Percentiles rank a stretch among this genome's conserved stretches.
Evolutionary conservation across 768 basidiomycete genomes (phyloP).

Genomic region (Phanerochaete sordida): DNA sequence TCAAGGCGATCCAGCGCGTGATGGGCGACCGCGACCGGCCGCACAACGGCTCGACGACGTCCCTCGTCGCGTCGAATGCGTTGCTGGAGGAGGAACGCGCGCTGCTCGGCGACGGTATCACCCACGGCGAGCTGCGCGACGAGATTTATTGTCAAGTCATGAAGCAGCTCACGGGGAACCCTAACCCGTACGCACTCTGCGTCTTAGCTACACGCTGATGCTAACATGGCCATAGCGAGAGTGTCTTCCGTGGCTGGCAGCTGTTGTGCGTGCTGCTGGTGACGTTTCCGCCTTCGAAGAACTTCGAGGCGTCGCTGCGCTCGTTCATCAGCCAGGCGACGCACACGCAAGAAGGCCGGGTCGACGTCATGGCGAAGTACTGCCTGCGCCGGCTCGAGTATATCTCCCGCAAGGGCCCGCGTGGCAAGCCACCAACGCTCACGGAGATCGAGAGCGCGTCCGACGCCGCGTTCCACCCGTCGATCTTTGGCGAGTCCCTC

Average conservation of each 20-base stretch:
- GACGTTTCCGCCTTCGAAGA: slow-evolving; percentile 91
- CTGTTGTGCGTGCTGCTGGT: slow-evolving; percentile 86
- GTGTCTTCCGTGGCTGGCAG: slow-evolving; percentile 91
- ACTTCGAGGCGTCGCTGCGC: slow-evolving; percentile 87
- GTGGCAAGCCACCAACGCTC: slow-evolving; percentile 77
- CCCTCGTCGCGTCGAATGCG: slow-evolving; percentile 33
- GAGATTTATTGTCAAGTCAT: slow-evolving; percentile 92
- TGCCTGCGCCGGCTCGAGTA: slow-evolving; percentile 74
- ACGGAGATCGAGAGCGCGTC: slow-evolving; percentile 92
- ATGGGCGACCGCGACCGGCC: slow-evolving; percentile 85
- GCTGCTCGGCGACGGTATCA: slow-evolving; percentile 76
- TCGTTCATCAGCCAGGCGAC: slow-evolving; percentile 45
- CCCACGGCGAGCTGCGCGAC: slow-evolving; percentile 82
- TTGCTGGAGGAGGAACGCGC: slow-evolving; percentile 84
- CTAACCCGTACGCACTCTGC: slow-evolving; percentile 56
- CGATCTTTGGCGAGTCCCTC: slow-evolving; percentile 89
- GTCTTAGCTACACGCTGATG: neutral
- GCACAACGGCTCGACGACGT: slow-evolving; percentile 39
- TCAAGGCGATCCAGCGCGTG: slow-evolving; percentile 87
- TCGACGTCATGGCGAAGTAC: slow-evolving; percentile 90
- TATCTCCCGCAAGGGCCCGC: slow-evolving; percentile 80
- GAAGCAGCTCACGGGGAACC: slow-evolving; percentile 87
- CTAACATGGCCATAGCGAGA: slow-evolving; percentile 56
- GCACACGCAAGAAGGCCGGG: slow-evolving; percentile 64
- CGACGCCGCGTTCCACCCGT: slow-evolving; percentile 93